Conservation (phyloP, 2,329 filamentous ascomycete species). For the Trichophyton mentagrophytes region DNA sequence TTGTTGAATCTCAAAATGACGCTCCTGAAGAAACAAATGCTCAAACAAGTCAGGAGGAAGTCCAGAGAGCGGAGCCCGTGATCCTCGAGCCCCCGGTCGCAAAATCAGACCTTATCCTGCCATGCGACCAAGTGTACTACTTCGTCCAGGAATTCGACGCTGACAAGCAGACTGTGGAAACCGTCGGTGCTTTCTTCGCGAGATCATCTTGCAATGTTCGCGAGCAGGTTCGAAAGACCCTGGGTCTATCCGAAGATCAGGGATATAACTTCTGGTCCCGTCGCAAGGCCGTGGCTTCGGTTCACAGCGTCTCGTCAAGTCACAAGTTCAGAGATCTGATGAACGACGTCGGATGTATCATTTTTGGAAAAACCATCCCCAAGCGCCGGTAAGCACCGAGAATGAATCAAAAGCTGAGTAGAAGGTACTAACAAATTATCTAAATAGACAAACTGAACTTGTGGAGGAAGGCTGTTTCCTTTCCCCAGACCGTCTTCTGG, state of each 20-base stretch:
- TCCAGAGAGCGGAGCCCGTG: background rate
- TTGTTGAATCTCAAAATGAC: background rate
- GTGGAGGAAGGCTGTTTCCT: conserved; percentile 25
- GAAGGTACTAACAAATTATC: background rate
- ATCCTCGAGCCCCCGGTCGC: background rate
- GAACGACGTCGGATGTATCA: background rate
- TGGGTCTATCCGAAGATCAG: conserved; percentile 27
- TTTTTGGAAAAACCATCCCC: background rate
- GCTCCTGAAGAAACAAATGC: background rate
- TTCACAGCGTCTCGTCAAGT: conserved; percentile 22
- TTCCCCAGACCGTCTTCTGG: conserved; percentile 27
- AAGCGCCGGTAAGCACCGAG: background rate
- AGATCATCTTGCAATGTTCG: conserved; percentile 30
- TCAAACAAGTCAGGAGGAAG: background rate
- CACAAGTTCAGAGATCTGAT: conserved; percentile 25
- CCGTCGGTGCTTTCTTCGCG: conserved; percentile 32
- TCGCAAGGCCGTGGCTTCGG: conserved; percentile 24
- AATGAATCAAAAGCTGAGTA: background rate
- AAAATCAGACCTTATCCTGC: conserved; percentile 1
- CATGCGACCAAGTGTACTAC: conserved; percentile 28
- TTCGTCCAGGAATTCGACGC: conserved; percentile 43
- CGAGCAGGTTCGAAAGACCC: conserved; percentile 26
- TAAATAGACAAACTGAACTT: conserved; percentile 22
- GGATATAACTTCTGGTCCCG: conserved; percentile 33
- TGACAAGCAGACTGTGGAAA: conserved; percentile 32